phyloP scores from a whole-genome alignment of 345 rosid species.

The Eucalyptus polyanthemos region DNA sequence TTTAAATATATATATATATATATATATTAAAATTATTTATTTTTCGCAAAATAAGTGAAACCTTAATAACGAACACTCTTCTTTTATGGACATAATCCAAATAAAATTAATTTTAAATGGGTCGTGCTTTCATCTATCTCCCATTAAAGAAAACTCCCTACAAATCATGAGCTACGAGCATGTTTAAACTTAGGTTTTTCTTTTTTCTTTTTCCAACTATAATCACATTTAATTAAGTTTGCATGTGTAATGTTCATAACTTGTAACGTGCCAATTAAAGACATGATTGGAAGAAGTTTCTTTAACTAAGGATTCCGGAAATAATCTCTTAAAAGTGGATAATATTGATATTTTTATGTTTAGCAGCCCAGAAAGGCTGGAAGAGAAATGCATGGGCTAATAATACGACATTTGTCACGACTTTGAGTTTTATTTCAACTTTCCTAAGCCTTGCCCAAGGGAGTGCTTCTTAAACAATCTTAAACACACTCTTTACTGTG shows the following conservation, averaged over 20 bases:
- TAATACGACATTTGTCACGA: background rate
- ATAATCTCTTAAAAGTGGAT: background rate
- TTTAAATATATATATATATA: too few relatives aligned
- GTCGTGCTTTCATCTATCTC: background rate
- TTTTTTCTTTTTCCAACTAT: background rate
- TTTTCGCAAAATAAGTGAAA: accelerated
- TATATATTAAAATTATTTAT: too few relatives aligned
- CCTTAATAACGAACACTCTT: background rate
- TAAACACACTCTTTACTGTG: background rate
- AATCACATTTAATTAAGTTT: background rate
- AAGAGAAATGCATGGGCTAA: background rate
- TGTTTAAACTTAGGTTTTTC: background rate
- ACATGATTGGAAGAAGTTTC: background rate
- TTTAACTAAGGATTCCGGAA: background rate
- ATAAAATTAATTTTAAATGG: background rate
- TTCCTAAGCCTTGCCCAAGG: background rate
- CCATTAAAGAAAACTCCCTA: background rate
- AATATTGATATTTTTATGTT: background rate
- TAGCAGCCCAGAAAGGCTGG: background rate
- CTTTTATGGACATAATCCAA: background rate
- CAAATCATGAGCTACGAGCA: background rate
- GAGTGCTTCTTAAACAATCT: background rate
- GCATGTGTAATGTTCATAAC: background rate
- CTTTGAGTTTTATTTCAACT: background rate
- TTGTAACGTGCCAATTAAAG: background rate